Base-by-base conservation (phyloP, 148 eudicot genomes). In the Bassia scoparia region DNA sequence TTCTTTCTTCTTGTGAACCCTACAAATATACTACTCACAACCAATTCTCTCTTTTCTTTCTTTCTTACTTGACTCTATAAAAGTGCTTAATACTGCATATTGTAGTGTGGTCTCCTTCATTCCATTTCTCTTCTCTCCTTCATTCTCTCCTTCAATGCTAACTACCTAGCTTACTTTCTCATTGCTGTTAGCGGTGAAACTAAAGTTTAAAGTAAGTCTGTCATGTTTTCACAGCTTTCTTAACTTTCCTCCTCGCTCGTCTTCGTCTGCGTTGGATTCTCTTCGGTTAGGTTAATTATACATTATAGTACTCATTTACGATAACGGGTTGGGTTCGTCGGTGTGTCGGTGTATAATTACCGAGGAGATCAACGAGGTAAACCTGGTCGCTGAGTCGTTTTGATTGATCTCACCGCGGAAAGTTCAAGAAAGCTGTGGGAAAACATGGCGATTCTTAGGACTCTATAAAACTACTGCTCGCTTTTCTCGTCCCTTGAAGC, bases 191-290 rank as follows among this genome's bases (percentile, higher is more conserved):
- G 52, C 69, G 69, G 70, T 21, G 56, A 61, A 23, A n/a, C 56
- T 17, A 37, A 37, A 41, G 46, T n/a, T n/a, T 41, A 14, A 7
- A 31, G 41, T 37, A 69, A 82, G 81, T 81, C 84, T 76, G 86
- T 79, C 89, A 87, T 89, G 84, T 73, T 89, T 86, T 89, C 94
- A 87, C 94, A 87, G 89, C 94, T 89, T 89, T 89, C 94, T 89
- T 89, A 89, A 89, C 90, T 89, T 86, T 80, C 74, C 70, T 54
- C 46, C 3, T 50, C 16, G 37, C n/a, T 29, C 35, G 58, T 30
- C 16, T 56, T 56, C 6, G 0, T 56, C n/a, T n/a, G n/a, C n/a
- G n/a, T n/a, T n/a, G n/a, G 12, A 16, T 12, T 26, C 33, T 49
- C 53, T 21, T 49, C 53, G 6, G 12, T 7, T 5, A 41, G 17